Evolutionary conservation across 805 yeast species (phyloP), one percentile per base, ranked within the genome.

Genomic region (Naumovozyma dairenensis): DNA sequence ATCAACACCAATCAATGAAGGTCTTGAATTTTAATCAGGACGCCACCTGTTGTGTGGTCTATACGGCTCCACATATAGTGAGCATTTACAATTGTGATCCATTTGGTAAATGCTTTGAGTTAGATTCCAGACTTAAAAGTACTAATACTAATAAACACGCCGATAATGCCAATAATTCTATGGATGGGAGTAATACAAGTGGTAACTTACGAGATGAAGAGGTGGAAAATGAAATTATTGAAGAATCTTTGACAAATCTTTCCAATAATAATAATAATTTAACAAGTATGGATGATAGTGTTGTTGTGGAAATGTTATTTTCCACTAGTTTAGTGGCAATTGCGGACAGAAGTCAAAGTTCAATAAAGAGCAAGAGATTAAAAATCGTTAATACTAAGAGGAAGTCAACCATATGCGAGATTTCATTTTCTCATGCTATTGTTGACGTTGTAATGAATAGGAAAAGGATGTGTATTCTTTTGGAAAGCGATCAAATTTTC

Each of bases 51-150:
- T 84, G 96, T 58, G 67, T 86, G 13, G 80, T 92, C 1, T 74
- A 80, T 1, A 92, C 93, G 2, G 67, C 79, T 5, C 67, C 69
- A 28, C 62, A 63, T 28, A 74, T 80, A 9, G 77, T 82, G 54
- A 71, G 71, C 46, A 81, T 89, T 30, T 89, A 71, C 66, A 83
- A 83, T 51, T 86, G 96, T 57, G 86, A 81, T 43, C 94, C 94
- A 12, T 80, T 83, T 56, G 87, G 87, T 8, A 72, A 70, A 44
- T 80, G 83, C 49, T 79, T 74, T 50, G 66, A 61, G 50, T 52
- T 42, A 69, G 73, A 49, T 34, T 41, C 41, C 24, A 35, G 42
- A 20, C 38, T 43, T 14, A 38, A 31, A 8, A 34, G 29, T 30
- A 33, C 42, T 33, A 31, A 18, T 26, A 34, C 29, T 21, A 28